These are phyloP conservation scores for Zymoseptoria tritici DNA, from an alignment of 2,329 filamentous ascomycete genomes.

Conservation along the genomic window DNA sequence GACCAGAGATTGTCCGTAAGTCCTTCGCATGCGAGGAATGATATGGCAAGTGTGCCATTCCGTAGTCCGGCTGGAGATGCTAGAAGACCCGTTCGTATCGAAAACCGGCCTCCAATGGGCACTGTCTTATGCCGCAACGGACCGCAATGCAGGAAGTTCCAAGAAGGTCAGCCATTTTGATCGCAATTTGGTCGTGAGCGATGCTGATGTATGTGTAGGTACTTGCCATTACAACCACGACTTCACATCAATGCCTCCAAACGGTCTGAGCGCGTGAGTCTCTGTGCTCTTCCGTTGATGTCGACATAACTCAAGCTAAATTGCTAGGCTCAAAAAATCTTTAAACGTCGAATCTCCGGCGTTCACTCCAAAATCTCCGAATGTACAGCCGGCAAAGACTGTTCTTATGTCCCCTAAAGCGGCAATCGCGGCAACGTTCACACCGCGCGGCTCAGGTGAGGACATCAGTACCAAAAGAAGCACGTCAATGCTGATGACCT, in stretches of 20 bases:
- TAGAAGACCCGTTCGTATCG: conserved; percentile 21
- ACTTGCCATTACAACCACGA: conserved; percentile 31
- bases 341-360: conserved; percentile 94
- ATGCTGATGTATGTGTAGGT: conserved; percentile 17
- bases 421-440: conserved; percentile 81
- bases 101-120: conserved; percentile 25
- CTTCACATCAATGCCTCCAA: conserved; percentile 21
- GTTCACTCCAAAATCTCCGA: conserved; percentile 53
- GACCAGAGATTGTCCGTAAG: neutral
- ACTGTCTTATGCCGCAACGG: conserved; percentile 27
- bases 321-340: conserved; percentile 53
- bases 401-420: conserved; percentile 80
- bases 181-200: neutral
- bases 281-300: neutral
- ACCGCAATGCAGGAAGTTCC: conserved; percentile 28
- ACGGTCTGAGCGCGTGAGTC: conserved; percentile 25
- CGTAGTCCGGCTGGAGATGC: conserved; percentile 25
- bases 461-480: neutral
- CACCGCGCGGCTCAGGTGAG: conserved; percentile 50
- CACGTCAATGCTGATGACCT: conserved; percentile 8
- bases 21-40: conserved; percentile 16
- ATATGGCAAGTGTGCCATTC: conserved; percentile 26
- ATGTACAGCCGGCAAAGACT: conserved; percentile 52
- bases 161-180: conserved; percentile 22
- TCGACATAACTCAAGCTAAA: conserved; percentile 4